Percentiles rank a stretch among this genome's conserved stretches.
These are phyloP conservation scores for Candida koratica DNA, from an alignment of 805 yeast genomes.

Conservation along the genomic window DNA sequence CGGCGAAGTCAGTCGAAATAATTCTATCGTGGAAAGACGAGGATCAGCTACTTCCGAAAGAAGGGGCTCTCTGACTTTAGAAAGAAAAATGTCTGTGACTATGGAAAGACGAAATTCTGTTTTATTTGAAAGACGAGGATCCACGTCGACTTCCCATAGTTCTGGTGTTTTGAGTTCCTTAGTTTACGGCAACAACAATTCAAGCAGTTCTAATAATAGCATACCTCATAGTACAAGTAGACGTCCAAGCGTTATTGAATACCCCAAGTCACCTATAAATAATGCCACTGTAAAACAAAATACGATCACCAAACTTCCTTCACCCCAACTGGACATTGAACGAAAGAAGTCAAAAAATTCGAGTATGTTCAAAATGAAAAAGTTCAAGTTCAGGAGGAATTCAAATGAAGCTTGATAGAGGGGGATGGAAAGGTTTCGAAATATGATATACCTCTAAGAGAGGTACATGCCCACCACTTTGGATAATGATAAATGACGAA, in stretches of 20 bases:
- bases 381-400: constrained; percentile 29
- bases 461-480: too few relatives aligned
- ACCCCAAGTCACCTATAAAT: constrained; percentile 16
- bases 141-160: constrained; percentile 3
- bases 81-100: constrained; percentile 4
- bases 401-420: constrained; percentile 18
- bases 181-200: constrained; percentile 1
- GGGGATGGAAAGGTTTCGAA: neutral
- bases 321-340: constrained; percentile 17
- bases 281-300: constrained; percentile 8
- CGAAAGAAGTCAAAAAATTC: constrained; percentile 10
- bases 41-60: constrained; percentile 3
- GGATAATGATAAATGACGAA: too few relatives aligned
- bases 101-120: neutral
- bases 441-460: neutral
- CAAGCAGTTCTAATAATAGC: constrained; percentile 4
- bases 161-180: constrained; percentile 2
- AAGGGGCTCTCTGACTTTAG: constrained; percentile 2
- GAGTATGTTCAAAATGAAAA: constrained; percentile 17
- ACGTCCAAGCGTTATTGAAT: constrained; percentile 12
- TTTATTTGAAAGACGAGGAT: constrained; percentile 3
- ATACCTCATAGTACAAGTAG: constrained; percentile 4
- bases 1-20: constrained; percentile 2
- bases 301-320: constrained; percentile 13
- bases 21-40: constrained; percentile 7